Conservation (phyloP, 2,329 filamentous ascomycete genomes). For the Neonectria faginata region DNA sequence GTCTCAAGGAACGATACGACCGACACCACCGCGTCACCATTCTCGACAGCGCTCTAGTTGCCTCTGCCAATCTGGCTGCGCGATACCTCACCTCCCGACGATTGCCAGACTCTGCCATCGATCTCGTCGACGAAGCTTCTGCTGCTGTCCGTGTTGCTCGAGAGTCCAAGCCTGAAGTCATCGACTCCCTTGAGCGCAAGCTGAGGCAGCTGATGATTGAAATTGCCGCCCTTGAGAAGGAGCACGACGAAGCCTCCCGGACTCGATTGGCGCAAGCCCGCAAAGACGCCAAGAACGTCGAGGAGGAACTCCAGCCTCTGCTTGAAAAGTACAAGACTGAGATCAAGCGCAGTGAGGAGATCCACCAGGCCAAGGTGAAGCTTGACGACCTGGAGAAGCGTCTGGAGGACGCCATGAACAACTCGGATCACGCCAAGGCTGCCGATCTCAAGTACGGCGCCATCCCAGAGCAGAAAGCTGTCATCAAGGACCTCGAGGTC, state of each 20-base stretch:
- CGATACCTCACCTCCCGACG: conserved; percentile 92
- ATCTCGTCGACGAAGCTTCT: conserved; percentile 95
- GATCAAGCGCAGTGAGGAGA: conserved; percentile 88
- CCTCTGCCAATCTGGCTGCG: conserved; percentile 89
- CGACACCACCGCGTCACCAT: conserved; percentile 98
- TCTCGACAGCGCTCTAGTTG: conserved; percentile 90
- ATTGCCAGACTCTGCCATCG: conserved; percentile 95
- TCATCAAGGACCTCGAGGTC: conserved; percentile 84
- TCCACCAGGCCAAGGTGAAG: conserved; percentile 95
- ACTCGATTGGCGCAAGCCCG: conserved; percentile 83
- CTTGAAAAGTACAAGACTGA: conserved; percentile 96
- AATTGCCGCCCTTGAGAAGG: conserved; percentile 92
- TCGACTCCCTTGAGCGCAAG: conserved; percentile 93
- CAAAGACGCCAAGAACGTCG: conserved; percentile 91
- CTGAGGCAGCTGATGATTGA: conserved; percentile 95
- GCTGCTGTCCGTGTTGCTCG: conserved; percentile 95
- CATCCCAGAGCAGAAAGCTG: conserved; percentile 87
- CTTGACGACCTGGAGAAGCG: conserved; percentile 92
- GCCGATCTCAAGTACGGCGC: conserved; percentile 98
- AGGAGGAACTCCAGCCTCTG: conserved; percentile 91
- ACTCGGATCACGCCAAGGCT: conserved; percentile 84
- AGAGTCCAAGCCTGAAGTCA: conserved; percentile 95
- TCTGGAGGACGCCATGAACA: conserved; percentile 90
- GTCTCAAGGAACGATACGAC: conserved; percentile 97
- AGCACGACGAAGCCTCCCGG: conserved; percentile 94